phyloP scores from a whole-genome alignment of 306 rosid genomes.

The Rosa chinensis region DNA sequence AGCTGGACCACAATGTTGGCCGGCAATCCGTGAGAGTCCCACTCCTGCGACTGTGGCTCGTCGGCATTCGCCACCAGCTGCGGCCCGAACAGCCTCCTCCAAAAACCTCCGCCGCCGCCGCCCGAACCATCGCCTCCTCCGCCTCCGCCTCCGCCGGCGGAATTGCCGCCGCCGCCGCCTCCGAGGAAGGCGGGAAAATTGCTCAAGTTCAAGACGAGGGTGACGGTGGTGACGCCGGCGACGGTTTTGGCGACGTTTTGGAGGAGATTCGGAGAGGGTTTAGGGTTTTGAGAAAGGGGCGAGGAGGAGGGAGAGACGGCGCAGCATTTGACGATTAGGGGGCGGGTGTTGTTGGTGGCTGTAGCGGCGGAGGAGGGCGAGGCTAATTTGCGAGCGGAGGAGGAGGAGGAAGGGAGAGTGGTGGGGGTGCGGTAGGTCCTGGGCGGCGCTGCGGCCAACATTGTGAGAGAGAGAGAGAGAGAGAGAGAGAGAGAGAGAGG shows the following conservation, averaged over 20 bases:
- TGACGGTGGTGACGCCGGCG: conserved; percentile 59
- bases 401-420: conserved; percentile 25
- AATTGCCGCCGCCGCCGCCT: conserved; percentile 17
- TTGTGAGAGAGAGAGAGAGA: not conserved
- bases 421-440: conserved; percentile 31
- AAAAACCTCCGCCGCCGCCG: conserved; percentile 44
- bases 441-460: conserved; percentile 55
- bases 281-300: conserved; percentile 31
- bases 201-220: conserved; percentile 42
- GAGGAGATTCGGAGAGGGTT: conserved; percentile 28
- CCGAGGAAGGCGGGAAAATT: conserved; percentile 24
- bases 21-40: conserved; percentile 90
- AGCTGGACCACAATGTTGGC: conserved; percentile 80
- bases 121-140: conserved; percentile 34
- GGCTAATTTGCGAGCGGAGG: conserved; percentile 23
- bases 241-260: conserved; percentile 54
- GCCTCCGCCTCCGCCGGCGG: conserved; percentile 34
- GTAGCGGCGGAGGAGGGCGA: conserved; percentile 18
- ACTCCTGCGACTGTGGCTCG: conserved; percentile 59
- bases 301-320: conserved; percentile 24
- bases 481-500: not conserved
- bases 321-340: conserved; percentile 36
- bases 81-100: conserved; percentile 47
- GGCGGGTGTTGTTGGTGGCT: conserved; percentile 11
- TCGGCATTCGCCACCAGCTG: conserved; percentile 63